A percentile compares a stretch with the other conserved stretches of the same genome.
These are phyloP conservation scores for Geum urbanum DNA, from an alignment of 306 rosid genomes.

Conservation along the genomic window DNA sequence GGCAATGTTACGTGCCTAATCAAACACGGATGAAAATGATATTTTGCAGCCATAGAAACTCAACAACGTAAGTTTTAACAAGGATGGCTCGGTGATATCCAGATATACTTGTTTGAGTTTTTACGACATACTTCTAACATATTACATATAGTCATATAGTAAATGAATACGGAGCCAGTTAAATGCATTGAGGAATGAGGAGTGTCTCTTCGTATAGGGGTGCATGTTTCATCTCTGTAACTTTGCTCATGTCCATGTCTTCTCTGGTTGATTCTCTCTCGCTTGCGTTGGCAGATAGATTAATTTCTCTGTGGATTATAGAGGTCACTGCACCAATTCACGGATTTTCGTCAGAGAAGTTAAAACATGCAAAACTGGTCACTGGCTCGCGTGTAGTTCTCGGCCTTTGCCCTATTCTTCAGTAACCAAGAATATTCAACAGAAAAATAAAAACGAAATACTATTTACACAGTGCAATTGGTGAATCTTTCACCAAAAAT, in stretches of 20 bases:
- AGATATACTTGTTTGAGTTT: too few species aligned
- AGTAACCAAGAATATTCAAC: slow-evolving; percentile 6
- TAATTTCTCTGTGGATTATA: not conserved
- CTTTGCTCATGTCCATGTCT: not conserved
- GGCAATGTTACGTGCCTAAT: too few species aligned
- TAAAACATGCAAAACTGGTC: not conserved
- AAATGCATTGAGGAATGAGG: too few species aligned
- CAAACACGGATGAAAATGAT: too few species aligned
- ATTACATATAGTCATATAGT: too few species aligned
- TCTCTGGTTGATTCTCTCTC: not conserved
- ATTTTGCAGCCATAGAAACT: too few species aligned
- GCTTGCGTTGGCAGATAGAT: not conserved
- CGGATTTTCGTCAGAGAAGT: not conserved
- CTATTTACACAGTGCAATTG: not conserved
- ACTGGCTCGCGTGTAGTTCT: not conserved
- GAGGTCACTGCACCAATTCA: not conserved
- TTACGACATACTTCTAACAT: too few species aligned
- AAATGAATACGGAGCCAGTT: too few species aligned
- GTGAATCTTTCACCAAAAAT: slow-evolving; percentile 1
- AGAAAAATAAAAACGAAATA: not conserved
- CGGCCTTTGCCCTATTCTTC: not conserved
- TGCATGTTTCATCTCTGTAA: not conserved
- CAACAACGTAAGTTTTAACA: too few species aligned
- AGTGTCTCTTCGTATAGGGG: too few species aligned
- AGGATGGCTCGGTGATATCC: too few species aligned